Evolutionary conservation across 179 eudicot genomes (phyloP), one percentile per base, ranked within the genome.

Genomic region (Silene coronaria): DNA sequence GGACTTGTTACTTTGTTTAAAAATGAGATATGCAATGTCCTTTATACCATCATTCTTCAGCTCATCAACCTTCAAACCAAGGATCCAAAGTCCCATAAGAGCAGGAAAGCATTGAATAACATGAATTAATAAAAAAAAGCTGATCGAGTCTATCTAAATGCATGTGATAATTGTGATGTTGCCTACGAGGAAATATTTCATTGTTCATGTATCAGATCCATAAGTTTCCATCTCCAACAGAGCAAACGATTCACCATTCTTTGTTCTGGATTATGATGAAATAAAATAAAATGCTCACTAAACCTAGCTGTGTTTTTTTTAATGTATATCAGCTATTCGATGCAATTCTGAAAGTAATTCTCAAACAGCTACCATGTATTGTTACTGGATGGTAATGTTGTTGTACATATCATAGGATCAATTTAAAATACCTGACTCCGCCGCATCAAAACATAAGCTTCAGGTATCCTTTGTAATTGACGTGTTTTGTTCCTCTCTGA

Each of bases 21-120:
- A 83, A 59, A 90, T 42, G 69, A 58, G 82, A 65, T 80, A 75
- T 81, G 97, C 96, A 73, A 89, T 80, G 76, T 78, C 74, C 67
- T 42, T 65, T 9, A 91, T 68, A 77, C 76, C 86, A 36, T 79
- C 80, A 67, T 34, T 68, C 57, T 80, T 80, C 71, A 73, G 77
- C 75, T 67, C 72, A 28, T 70, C 83, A 71, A 66, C 89, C 97
- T 89, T 82, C 81, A 83, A 67, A 64, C 58, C 66, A 51, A 32
- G 28, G 69, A 38, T n/a, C 38, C 19, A 34, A 55, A 67, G 10
- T 17, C 28, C 22, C 55, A 22, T 45, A 65, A 74, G 72, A 48
- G 14, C 65, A 58, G 6, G 42, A 46, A 71, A 65, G 3, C 45
- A 68, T 14, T 38, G 46, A 65, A 24, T 38, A 72, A 68, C 27